These are phyloP conservation scores for Phytophthora tentaculata DNA, from an alignment of 352 stramenopile genomes.

Conservation along the genomic window DNA sequence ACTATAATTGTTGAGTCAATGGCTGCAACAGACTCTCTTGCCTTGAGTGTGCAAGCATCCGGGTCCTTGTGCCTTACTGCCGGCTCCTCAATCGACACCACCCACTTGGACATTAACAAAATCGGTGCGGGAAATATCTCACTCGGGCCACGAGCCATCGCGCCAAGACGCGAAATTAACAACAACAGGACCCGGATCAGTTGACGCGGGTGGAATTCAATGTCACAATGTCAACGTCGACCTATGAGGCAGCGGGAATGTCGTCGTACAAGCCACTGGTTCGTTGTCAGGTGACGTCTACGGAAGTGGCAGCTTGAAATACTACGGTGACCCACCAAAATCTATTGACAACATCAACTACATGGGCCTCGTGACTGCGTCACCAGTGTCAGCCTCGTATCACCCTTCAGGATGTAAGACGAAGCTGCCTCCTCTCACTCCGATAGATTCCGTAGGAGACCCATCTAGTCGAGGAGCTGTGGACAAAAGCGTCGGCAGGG, in stretches of 20 bases:
- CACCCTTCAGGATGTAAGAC: slow-evolving; percentile 15
- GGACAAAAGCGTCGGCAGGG: background rate
- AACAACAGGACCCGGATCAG: slow-evolving; percentile 13
- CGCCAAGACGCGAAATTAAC: slow-evolving; percentile 23
- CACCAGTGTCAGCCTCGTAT: slow-evolving; percentile 13
- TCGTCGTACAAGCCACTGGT: slow-evolving; percentile 34
- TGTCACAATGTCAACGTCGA: slow-evolving; percentile 28
- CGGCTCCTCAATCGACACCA: slow-evolving; percentile 10
- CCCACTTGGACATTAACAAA: slow-evolving; percentile 13
- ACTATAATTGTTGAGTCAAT: slow-evolving; percentile 2
- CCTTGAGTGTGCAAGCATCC: slow-evolving; percentile 12
- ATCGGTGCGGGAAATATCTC: slow-evolving; percentile 21
- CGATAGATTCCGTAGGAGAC: background rate
- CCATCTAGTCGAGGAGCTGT: background rate
- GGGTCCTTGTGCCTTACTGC: slow-evolving; percentile 22
- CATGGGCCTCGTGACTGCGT: slow-evolving; percentile 23
- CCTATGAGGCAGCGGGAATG: slow-evolving; percentile 26
- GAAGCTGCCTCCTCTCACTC: slow-evolving; percentile 1
- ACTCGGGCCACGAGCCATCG: slow-evolving; percentile 18
- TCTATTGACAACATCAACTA: slow-evolving; percentile 34
- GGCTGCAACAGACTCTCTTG: background rate
- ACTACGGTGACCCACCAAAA: slow-evolving; percentile 15
- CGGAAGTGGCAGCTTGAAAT: slow-evolving; percentile 21
- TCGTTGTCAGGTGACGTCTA: slow-evolving; percentile 32
- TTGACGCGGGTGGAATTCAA: slow-evolving; percentile 28